Evolutionary conservation across 139 green algal genomes (phyloP).

Genomic region (Coccomyxa sp.): DNA sequence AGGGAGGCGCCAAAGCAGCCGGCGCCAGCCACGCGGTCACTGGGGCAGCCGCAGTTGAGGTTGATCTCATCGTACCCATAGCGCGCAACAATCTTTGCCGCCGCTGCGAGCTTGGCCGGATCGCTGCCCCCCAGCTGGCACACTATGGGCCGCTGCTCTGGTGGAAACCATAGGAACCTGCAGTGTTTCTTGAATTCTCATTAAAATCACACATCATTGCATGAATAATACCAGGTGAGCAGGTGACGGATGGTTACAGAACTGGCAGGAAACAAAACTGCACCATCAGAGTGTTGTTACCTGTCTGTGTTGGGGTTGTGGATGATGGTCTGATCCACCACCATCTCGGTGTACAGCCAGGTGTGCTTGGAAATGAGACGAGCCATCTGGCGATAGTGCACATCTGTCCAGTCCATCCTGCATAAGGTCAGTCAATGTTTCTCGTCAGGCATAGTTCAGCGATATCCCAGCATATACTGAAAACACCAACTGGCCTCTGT

Average conservation of each 20-base stretch:
- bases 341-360: slow-evolving; percentile 92
- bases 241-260: not conserved
- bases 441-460: not conserved
- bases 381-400: slow-evolving; percentile 83
- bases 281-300: not conserved
- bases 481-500: too few relatives aligned
- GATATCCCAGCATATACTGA: not conserved
- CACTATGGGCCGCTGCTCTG: slow-evolving; percentile 85
- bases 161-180: slow-evolving; percentile 79
- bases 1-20: slow-evolving; percentile 88
- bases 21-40: slow-evolving; percentile 79
- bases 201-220: too few relatives aligned
- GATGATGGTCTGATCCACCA: slow-evolving; percentile 86
- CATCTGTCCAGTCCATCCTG: slow-evolving; percentile 91
- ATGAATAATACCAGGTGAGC: too few relatives aligned
- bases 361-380: slow-evolving; percentile 71
- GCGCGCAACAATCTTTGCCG: slow-evolving; percentile 45
- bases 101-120: slow-evolving; percentile 58
- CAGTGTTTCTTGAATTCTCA: not conserved
- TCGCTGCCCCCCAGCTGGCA: slow-evolving; percentile 85
- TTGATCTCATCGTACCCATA: slow-evolving; percentile 94
- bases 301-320: slow-evolving; percentile 52
- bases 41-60: slow-evolving; percentile 92
- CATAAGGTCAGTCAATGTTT: too few relatives aligned
- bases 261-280: not conserved